A percentile compares a stretch with the other conserved stretches of the same genome.
Evolutionary conservation across 148 eudicot species (phyloP).

Genomic region (Cornus suecica): DNA sequence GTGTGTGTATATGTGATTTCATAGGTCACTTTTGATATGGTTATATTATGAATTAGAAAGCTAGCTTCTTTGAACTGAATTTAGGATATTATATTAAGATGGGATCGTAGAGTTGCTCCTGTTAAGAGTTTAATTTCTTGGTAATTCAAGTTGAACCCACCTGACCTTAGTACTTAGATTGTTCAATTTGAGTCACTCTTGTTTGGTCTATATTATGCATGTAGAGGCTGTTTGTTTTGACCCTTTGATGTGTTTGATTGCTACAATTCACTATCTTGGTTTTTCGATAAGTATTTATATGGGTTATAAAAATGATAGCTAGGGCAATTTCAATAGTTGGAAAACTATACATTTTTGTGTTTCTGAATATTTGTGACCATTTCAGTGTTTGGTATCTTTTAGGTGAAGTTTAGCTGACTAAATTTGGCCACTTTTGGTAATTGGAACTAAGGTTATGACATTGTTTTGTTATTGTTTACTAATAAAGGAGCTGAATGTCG

Average conservation of each 20-base stretch:
- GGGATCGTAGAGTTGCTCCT: neutral
- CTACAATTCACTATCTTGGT: neutral
- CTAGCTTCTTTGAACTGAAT: neutral
- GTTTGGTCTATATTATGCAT: neutral
- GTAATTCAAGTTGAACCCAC: neutral
- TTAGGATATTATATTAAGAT: neutral
- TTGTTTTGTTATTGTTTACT: neutral
- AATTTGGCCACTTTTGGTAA: neutral
- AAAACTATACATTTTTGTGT: neutral
- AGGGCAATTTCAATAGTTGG: neutral
- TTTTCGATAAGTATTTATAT: neutral
- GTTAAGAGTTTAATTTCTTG: neutral
- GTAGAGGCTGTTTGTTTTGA: neutral
- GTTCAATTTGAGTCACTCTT: neutral
- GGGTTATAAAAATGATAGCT: neutral
- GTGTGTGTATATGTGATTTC: neutral
- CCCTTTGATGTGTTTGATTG: conserved; percentile 1
- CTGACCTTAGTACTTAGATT: neutral
- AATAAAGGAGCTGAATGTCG: no score
- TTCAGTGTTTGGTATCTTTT: neutral
- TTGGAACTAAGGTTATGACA: neutral
- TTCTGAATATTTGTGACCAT: neutral
- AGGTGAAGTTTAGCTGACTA: neutral
- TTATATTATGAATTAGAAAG: neutral
- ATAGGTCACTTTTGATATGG: neutral